A percentile compares a stretch with the other conserved stretches of the same genome.
These are phyloP conservation scores for Chaetomiaceae sp. DNA, from an alignment of 2,329 filamentous ascomycete genomes.

Conservation along the genomic window DNA sequence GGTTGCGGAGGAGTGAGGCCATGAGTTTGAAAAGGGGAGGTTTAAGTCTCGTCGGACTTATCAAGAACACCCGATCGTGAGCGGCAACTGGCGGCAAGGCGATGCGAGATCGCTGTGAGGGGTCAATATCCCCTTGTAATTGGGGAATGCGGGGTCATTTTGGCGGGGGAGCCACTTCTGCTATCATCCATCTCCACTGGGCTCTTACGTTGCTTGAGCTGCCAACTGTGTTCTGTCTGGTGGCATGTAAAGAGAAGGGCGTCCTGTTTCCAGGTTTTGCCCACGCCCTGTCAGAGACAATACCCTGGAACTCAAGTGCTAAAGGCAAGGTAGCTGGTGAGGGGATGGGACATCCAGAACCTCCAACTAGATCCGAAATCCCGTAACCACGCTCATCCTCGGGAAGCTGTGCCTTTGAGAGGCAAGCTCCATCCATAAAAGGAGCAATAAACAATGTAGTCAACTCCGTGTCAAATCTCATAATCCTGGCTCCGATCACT, in stretches of 20 bases:
- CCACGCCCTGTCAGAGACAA: conserved; percentile 3
- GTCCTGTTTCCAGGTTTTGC: not conserved
- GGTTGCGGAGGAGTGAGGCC: conserved; percentile 9
- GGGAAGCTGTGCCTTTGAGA: too few species aligned
- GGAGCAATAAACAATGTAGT: too few species aligned
- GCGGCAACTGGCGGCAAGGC: conserved; percentile 11
- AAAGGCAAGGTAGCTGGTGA: too few species aligned
- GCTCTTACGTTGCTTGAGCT: not conserved
- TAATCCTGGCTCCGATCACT: too few species aligned
- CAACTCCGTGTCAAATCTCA: too few species aligned
- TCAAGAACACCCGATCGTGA: conserved; percentile 5
- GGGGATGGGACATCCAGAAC: too few species aligned
- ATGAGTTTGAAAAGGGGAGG: not conserved
- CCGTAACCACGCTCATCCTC: not conserved
- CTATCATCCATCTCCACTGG: too few species aligned
- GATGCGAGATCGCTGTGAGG: conserved; percentile 4
- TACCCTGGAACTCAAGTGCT: not conserved
- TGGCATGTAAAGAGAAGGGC: conserved; percentile 4
- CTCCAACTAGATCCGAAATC: not conserved
- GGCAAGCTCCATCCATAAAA: too few species aligned
- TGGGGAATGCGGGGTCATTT: conserved; percentile 12
- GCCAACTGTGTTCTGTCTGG: not conserved
- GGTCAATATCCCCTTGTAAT: not conserved
- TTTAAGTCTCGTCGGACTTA: not conserved
- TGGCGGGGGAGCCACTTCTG: not conserved